phyloP scores from a whole-genome alignment of 2,329 filamentous ascomycete species.

The Colletotrichum trifolii region DNA sequence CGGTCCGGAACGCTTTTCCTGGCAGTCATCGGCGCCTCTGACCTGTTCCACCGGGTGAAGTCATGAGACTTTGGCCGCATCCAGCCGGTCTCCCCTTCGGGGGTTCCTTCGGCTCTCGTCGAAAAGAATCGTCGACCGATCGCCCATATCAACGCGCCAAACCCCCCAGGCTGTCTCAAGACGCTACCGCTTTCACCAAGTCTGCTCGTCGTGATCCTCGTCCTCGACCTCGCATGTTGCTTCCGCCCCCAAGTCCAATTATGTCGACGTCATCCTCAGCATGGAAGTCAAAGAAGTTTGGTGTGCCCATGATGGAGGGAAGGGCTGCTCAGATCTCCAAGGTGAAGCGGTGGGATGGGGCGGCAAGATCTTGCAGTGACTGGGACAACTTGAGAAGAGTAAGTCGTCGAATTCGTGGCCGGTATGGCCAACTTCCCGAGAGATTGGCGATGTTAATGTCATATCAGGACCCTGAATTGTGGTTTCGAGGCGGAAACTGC shows the following conservation, averaged over 20 bases:
- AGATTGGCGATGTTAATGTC: not conserved
- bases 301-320: conserved; percentile 44
- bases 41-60: not conserved
- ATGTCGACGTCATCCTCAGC: conserved; percentile 31
- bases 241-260: conserved; percentile 10
- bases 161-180: conserved; percentile 13
- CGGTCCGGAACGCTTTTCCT: conserved; percentile 19
- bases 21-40: conserved; percentile 24
- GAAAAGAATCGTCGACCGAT: conserved; percentile 10
- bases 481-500: conserved; percentile 75
- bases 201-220: conserved; percentile 19
- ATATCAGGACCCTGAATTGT: conserved; percentile 76
- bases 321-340: conserved; percentile 40
- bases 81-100: conserved; percentile 1
- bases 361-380: conserved; percentile 51
- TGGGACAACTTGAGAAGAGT: conserved; percentile 63
- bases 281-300: conserved; percentile 49
- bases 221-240: conserved; percentile 41
- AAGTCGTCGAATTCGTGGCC: conserved; percentile 39
- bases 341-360: conserved; percentile 65
- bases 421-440: too few relatives aligned
- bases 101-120: conserved; percentile 5
- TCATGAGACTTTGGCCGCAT: conserved; percentile 22
- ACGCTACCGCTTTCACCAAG: conserved; percentile 11
- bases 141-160: conserved; percentile 27